Evolutionary conservation across 768 basidiomycete species (phyloP), one percentile per base, ranked within the genome.

Genomic region (Pisolithus marmoratus): DNA sequence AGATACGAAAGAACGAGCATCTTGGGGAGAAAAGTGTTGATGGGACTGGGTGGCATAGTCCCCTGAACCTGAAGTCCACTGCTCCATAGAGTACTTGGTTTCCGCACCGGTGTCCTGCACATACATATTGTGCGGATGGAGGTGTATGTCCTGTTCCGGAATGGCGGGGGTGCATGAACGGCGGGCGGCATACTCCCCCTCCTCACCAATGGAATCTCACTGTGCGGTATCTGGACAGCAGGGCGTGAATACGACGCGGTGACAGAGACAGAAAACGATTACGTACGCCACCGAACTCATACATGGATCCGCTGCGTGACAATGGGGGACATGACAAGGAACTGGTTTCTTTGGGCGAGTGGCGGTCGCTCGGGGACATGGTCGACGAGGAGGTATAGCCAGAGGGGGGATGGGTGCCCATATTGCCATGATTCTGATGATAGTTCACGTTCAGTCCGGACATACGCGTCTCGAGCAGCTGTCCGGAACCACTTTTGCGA

Each of bases 331-430:
- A 24, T 5, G 57, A 47, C 29, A 7, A n/a, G 5, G 46, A 19
- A 34, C 8, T 70, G 62, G 17, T 61, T 54, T 23, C 59, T 63
- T 34, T 58, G 37, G 48, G 36, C 46, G 58, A 68, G 22, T 73
- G 67, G 54, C 67, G 71, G 12, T 64, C 66, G 22, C 65, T 65
- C 7, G 77, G 71, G 1, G 75, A 75, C 22, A 75, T 63, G 4
- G 76, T 77, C 20, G 76, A 75, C 2, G 72, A 76, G 0, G 76
- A 77, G 34, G 75, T 60, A 44, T 77, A 77, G 14, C 64, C 69
- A 17, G 60, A 66, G 9, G 58, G 48, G 23, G 41, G 40, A n/a
- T 4, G 55, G 6, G 19, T 55, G 56, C 26, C 67, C 66, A 34
- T 56, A 62, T n/a, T 57, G 57, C 1, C 64, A 63, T 52, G 66